phyloP scores from a whole-genome alignment of 2,329 filamentous ascomycete species.

The Emergomyces pasteurianus region DNA sequence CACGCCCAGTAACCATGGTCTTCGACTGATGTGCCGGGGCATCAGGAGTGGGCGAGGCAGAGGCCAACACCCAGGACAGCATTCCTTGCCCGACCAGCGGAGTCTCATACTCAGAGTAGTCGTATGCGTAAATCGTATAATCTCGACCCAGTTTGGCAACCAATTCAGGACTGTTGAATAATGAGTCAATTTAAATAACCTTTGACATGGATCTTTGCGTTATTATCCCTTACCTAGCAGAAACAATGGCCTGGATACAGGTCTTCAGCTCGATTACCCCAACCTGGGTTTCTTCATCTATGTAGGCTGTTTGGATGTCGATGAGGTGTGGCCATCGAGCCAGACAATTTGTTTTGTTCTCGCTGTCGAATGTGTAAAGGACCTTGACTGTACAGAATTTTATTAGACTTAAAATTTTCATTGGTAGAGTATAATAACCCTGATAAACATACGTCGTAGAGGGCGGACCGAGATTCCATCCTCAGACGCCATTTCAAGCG shows the following conservation, averaged over 20 bases:
- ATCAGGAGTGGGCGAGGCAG: conserved; percentile 44
- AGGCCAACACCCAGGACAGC: conserved; percentile 68
- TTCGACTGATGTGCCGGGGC: conserved; percentile 49
- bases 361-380: conserved; percentile 87
- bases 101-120: conserved; percentile 89
- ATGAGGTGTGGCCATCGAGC: conserved; percentile 72
- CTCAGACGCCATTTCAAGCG: conserved; percentile 27
- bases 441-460: conserved; percentile 52
- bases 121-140: conserved; percentile 94
- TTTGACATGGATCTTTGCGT: conserved; percentile 1
- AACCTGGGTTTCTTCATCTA: conserved; percentile 71
- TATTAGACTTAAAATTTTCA: background rate
- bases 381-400: conserved; percentile 63
- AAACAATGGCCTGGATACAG: conserved; percentile 71
- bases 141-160: conserved; percentile 61
- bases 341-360: conserved; percentile 78
- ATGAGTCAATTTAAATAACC: conserved; percentile 2
- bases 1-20: conserved; percentile 67
- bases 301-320: conserved; percentile 63
- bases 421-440: background rate
- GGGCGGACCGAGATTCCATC: conserved; percentile 47
- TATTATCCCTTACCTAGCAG: conserved; percentile 39
- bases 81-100: conserved; percentile 92
- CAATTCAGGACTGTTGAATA: conserved; percentile 62
- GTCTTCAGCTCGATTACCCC: conserved; percentile 78